These are phyloP conservation scores for Pelargonium australe DNA, from an alignment of 441 rosid species.

Conservation along the genomic window DNA sequence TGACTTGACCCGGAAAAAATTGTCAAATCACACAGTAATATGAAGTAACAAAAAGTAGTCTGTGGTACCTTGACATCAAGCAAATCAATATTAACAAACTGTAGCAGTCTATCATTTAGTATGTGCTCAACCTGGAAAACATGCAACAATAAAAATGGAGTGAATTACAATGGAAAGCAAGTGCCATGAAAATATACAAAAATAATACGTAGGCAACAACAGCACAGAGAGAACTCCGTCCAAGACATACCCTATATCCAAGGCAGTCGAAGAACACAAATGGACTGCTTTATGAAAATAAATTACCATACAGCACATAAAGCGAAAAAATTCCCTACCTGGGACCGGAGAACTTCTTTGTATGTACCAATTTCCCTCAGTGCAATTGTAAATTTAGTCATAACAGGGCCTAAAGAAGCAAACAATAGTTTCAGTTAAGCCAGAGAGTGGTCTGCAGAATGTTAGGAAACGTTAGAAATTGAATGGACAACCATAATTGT, in stretches of 20 bases:
- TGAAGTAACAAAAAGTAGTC: no score
- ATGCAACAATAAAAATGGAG: not conserved
- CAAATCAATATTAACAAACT: slow-evolving; percentile 85
- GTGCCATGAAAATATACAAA: not conserved
- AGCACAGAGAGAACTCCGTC: not conserved
- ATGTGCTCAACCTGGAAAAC: slow-evolving; percentile 84
- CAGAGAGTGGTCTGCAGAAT: not conserved
- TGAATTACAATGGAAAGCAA: not conserved
- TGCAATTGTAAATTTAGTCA: slow-evolving; percentile 28
- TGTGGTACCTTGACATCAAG: slow-evolving; percentile 93
- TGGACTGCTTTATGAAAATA: not conserved
- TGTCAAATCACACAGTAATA: no score
- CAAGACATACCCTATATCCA: not conserved
- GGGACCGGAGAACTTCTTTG: slow-evolving; percentile 28
- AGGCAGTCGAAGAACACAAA: not conserved
- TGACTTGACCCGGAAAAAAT: no score
- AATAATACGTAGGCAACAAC: not conserved
- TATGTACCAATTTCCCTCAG: slow-evolving; percentile 31
- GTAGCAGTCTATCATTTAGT: slow-evolving; percentile 90
- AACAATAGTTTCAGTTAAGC: not conserved
- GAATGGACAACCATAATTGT: not conserved
- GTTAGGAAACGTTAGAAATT: not conserved
- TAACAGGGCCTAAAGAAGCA: slow-evolving; percentile 23
- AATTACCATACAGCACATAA: not conserved
- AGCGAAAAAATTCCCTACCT: slow-evolving; percentile 15